Conservation (phyloP, 1,284 basidiomycete species). For the Marasmius fiardii region DNA sequence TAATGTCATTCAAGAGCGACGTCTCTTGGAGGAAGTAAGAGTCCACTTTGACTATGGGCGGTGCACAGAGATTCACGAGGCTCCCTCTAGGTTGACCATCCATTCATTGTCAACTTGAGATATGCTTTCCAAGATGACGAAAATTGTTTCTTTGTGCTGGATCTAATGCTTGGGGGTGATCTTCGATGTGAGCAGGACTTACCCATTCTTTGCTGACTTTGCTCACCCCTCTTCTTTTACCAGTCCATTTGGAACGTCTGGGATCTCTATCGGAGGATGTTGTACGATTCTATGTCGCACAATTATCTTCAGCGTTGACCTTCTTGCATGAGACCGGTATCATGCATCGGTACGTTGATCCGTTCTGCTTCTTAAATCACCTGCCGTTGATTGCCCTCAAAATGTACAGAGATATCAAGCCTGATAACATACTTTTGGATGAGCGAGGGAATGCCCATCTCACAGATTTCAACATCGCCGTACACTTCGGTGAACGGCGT, state of each 20-base stretch:
- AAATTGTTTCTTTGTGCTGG: constrained; percentile 98
- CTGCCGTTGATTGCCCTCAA: background rate
- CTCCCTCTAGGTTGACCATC: constrained; percentile 81
- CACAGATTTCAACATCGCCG: constrained; percentile 98
- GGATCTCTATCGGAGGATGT: constrained; percentile 81
- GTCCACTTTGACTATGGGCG: constrained; percentile 25
- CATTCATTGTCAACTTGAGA: constrained; percentile 94
- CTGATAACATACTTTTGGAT: constrained; percentile 96
- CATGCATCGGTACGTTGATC: constrained; percentile 78
- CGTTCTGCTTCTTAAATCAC: background rate
- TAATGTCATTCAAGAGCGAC: constrained; percentile 94
- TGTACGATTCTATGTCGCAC: constrained; percentile 89
- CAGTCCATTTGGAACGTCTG: constrained; percentile 91
- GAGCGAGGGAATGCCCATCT: constrained; percentile 95
- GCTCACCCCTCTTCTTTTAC: constrained; percentile 23
- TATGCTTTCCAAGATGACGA: constrained; percentile 99
- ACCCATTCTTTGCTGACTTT: constrained; percentile 10
- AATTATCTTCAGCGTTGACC: constrained; percentile 86
- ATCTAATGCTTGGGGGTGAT: constrained; percentile 97
- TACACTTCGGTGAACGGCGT: constrained; percentile 87
- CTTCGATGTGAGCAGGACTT: constrained; percentile 70
- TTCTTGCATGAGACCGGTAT: constrained; percentile 92
- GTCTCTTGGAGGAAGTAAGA: constrained; percentile 85
- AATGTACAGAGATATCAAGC: constrained; percentile 82
- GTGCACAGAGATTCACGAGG: constrained; percentile 8